Percentiles rank a stretch among this genome's conserved stretches.
These are phyloP conservation scores for Acephala macrosclerotiorum DNA, from an alignment of 2,329 filamentous ascomycete species.

Conservation along the genomic window DNA sequence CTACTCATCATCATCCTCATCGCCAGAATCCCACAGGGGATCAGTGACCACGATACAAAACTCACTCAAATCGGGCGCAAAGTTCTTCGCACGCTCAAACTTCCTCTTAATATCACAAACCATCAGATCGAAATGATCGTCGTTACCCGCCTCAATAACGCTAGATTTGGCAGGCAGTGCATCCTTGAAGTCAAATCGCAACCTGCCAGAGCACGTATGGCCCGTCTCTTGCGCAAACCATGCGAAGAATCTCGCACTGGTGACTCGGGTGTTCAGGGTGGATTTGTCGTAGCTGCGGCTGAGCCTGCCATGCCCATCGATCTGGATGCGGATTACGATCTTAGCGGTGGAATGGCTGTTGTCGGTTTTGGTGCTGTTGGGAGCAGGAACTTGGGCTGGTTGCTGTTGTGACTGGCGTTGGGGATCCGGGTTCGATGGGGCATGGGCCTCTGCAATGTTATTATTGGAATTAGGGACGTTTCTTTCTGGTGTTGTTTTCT, in stretches of 20 bases:
- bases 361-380: slow-evolving; percentile 1
- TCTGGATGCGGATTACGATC: slow-evolving; percentile 17
- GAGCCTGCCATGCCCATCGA: neutral
- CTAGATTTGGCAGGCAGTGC: slow-evolving; percentile 12
- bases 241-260: slow-evolving; percentile 6
- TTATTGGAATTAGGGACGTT: slow-evolving; percentile 12
- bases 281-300: slow-evolving; percentile 20
- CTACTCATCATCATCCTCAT: too few relatives aligned
- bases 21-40: slow-evolving; percentile 1
- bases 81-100: slow-evolving; percentile 11
- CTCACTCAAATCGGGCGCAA: slow-evolving; percentile 10
- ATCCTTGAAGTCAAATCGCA: slow-evolving; percentile 18
- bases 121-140: slow-evolving; percentile 18
- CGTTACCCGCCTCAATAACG: slow-evolving; percentile 8
- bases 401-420: neutral
- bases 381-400: slow-evolving; percentile 8
- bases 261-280: slow-evolving; percentile 9
- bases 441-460: neutral
- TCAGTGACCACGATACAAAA: slow-evolving; percentile 17
- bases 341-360: slow-evolving; percentile 9
- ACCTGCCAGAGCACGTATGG: neutral
- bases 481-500: slow-evolving; percentile 2
- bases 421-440: neutral
- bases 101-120: slow-evolving; percentile 13
- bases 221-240: slow-evolving; percentile 18